phyloP scores from a whole-genome alignment of 2,329 filamentous ascomycete genomes.

The Lachnellula hyalina region DNA sequence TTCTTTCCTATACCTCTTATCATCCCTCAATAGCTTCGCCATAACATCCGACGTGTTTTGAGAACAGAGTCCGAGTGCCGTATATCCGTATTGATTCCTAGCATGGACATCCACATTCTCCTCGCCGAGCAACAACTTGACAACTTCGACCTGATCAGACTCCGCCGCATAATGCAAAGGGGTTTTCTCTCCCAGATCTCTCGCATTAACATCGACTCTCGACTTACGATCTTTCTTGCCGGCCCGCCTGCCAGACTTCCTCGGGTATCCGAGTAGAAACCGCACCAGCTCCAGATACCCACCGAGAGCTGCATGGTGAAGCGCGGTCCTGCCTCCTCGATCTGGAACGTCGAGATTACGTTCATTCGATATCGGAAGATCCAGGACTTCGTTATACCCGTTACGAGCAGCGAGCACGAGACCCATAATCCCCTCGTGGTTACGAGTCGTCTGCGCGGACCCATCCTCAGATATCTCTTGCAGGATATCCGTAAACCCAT shows the following conservation, averaged over 20 bases:
- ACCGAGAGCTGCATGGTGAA: conserved; percentile 67
- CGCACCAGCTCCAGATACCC: conserved; percentile 4
- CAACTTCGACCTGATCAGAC: background rate
- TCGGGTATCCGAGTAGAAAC: conserved; percentile 1
- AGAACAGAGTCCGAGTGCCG: background rate
- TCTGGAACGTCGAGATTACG: conserved; percentile 86
- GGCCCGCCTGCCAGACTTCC: background rate
- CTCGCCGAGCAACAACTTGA: conserved; percentile 2
- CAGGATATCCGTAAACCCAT: conserved; percentile 9
- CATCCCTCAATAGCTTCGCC: background rate
- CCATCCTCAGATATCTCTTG: conserved; percentile 11
- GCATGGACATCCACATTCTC: conserved; percentile 4
- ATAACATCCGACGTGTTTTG: background rate
- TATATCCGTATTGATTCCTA: conserved; percentile 3
- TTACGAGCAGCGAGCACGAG: conserved; percentile 6
- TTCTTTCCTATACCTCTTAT: conserved; percentile 1
- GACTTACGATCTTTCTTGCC: background rate
- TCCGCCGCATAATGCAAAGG: conserved; percentile 3
- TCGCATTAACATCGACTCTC: background rate
- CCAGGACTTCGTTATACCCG: conserved; percentile 2
- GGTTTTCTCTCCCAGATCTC: background rate
- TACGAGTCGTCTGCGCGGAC: conserved; percentile 2
- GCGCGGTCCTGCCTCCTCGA: conserved; percentile 83
- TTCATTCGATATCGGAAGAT: background rate
- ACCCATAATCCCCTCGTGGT: conserved; percentile 6